Conservation (phyloP, 2,329 filamentous ascomycete species). For the Claviceps citrina region DNA sequence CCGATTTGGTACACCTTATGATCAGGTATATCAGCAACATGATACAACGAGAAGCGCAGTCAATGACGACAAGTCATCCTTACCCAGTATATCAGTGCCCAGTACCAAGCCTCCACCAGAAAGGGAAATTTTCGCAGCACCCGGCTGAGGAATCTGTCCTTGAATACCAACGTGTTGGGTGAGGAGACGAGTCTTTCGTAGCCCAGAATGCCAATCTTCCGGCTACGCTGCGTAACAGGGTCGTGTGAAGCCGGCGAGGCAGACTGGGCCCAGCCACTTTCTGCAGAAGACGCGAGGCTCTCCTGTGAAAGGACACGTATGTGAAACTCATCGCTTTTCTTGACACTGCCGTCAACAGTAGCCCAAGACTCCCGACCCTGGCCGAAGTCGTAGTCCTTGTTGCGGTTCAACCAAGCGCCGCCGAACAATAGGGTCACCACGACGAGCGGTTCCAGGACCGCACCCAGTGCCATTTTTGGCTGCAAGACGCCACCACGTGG, state of each 20-base stretch:
- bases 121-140: constrained; percentile 54
- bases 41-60: neutral
- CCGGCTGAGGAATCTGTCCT: constrained; percentile 44
- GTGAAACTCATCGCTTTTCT: constrained; percentile 17
- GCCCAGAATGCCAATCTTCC: constrained; percentile 19
- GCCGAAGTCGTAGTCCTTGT: constrained; percentile 21
- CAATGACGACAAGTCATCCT: neutral
- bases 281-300: constrained; percentile 8
- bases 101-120: constrained; percentile 60
- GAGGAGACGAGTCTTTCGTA: constrained; percentile 17
- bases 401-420: constrained; percentile 29
- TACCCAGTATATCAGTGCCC: constrained; percentile 27
- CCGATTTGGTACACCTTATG: constrained; percentile 56
- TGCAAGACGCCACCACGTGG: too few species aligned
- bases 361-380: constrained; percentile 11
- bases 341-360: constrained; percentile 9
- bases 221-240: constrained; percentile 16
- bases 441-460: constrained; percentile 26
- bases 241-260: constrained; percentile 15
- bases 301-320: constrained; percentile 13
- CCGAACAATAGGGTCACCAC: constrained; percentile 28
- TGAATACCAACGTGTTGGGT: constrained; percentile 41
- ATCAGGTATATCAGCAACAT: too few species aligned
- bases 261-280: constrained; percentile 13
- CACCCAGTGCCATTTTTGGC: constrained; percentile 22